phyloP scores from a whole-genome alignment of 2,329 filamentous ascomycete species.

The Pochonia chlamydosporia region DNA sequence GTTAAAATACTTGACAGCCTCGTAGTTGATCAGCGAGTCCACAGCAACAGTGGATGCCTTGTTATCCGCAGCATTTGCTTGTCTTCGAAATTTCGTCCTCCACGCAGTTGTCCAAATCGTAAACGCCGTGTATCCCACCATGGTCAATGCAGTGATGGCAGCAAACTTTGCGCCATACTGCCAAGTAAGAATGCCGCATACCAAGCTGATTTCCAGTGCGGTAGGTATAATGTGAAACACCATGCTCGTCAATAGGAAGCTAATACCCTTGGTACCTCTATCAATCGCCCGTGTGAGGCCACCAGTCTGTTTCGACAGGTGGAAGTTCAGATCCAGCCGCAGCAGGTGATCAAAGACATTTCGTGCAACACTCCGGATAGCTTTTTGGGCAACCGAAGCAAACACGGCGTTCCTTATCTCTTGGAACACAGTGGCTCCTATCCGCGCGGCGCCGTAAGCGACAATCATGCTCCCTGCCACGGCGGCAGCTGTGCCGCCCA shows the following conservation, averaged over 20 bases:
- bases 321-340: conserved; percentile 85
- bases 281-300: conserved; percentile 92
- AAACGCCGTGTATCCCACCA: conserved; percentile 93
- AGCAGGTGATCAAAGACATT: conserved; percentile 92
- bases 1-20: conserved; percentile 99
- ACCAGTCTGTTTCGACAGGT: conserved; percentile 89
- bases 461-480: conserved; percentile 90
- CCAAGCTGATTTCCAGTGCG: conserved; percentile 86
- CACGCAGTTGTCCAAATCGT: conserved; percentile 95
- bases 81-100: conserved; percentile 92
- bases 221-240: conserved; percentile 96
- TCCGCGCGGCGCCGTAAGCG: conserved; percentile 82
- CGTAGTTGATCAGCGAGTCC: conserved; percentile 96
- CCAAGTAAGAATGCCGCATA: conserved; percentile 93
- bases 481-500: conserved; percentile 83
- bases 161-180: conserved; percentile 93
- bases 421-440: conserved; percentile 85
- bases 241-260: conserved; percentile 95
- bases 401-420: conserved; percentile 95
- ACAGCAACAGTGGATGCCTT: conserved; percentile 91
- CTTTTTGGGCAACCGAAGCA: conserved; percentile 93
- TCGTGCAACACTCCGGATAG: conserved; percentile 82
- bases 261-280: conserved; percentile 96
- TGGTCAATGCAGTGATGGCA: conserved; percentile 81
- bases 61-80: conserved; percentile 95